Percentiles rank a stretch among this genome's conserved stretches.
These are phyloP conservation scores for Nymphaea colorata DNA, from an alignment of 164 flowering plant genomes.

Conservation along the genomic window DNA sequence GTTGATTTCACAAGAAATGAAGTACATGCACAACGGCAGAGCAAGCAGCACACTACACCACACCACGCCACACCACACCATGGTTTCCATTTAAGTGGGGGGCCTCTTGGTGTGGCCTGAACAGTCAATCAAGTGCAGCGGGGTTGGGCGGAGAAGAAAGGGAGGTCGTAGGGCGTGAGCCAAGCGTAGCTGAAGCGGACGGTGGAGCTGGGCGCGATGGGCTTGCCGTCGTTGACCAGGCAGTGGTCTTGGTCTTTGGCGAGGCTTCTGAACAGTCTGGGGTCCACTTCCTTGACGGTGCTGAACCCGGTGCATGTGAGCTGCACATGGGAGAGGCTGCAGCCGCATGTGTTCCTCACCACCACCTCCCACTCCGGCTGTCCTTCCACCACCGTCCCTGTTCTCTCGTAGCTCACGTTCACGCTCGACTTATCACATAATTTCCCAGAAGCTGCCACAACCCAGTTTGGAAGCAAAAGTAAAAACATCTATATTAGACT, in stretches of 20 bases:
- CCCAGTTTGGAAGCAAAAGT: not conserved
- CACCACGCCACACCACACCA: no score
- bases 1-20: no score
- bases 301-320: constrained; percentile 4
- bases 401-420: not conserved
- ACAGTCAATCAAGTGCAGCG: not conserved
- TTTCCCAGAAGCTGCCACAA: not conserved
- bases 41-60: no score
- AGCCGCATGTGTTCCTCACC: constrained; percentile 5
- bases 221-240: constrained; percentile 1
- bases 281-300: constrained; percentile 1
- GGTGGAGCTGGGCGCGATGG: not conserved
- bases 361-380: constrained; percentile 1
- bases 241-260: not conserved
- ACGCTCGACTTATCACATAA: not conserved
- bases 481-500: not conserved
- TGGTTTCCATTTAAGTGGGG: no score
- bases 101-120: no score
- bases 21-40: no score
- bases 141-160: not conserved
- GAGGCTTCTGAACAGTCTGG: not conserved
- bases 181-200: constrained; percentile 5
- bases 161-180: not conserved
- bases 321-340: constrained; percentile 1
- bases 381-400: not conserved